phyloP scores from a whole-genome alignment of 768 basidiomycete genomes.

The Paxillus rubicundulus region DNA sequence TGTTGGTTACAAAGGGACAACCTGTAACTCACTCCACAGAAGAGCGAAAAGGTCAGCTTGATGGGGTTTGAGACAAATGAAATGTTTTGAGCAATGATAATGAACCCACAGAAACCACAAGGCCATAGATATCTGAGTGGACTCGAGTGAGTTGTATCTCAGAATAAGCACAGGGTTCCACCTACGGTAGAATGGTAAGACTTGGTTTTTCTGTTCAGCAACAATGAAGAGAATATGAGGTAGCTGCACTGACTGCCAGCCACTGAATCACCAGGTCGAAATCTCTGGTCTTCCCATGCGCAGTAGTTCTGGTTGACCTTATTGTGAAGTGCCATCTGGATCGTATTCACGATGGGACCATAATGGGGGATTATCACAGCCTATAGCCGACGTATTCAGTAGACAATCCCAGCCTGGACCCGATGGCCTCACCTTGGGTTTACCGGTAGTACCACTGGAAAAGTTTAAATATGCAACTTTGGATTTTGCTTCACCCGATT shows the following conservation, averaged over 20 bases:
- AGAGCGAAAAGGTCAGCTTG: slow-evolving; percentile 54
- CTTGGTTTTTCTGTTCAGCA: slow-evolving; percentile 30
- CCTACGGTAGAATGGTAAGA: slow-evolving; percentile 61
- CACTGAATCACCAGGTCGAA: slow-evolving; percentile 54
- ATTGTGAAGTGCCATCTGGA: slow-evolving; percentile 57
- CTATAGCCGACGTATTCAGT: slow-evolving; percentile 27
- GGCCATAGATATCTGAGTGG: slow-evolving; percentile 55
- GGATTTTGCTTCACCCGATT: slow-evolving; percentile 56
- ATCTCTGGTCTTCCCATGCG: slow-evolving; percentile 38
- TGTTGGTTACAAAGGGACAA: neutral
- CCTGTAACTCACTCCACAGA: slow-evolving; percentile 44
- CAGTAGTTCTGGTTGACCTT: slow-evolving; percentile 39
- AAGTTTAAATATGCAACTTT: slow-evolving; percentile 68
- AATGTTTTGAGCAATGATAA: neutral
- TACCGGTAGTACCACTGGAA: slow-evolving; percentile 75
- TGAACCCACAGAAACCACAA: slow-evolving; percentile 50
- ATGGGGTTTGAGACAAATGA: slow-evolving; percentile 6
- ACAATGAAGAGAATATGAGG: neutral
- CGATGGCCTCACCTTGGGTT: slow-evolving; percentile 25
- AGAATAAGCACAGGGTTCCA: slow-evolving; percentile 14
- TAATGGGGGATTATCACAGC: slow-evolving; percentile 70
- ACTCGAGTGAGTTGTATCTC: slow-evolving; percentile 10
- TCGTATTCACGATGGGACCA: slow-evolving; percentile 57
- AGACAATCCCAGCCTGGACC: neutral
- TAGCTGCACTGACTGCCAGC: slow-evolving; percentile 48